Percentiles rank a stretch among this genome's conserved stretches.
These are phyloP conservation scores for Sporothrix dimorphospora DNA, from an alignment of 2,329 filamentous ascomycete species.

Conservation along the genomic window DNA sequence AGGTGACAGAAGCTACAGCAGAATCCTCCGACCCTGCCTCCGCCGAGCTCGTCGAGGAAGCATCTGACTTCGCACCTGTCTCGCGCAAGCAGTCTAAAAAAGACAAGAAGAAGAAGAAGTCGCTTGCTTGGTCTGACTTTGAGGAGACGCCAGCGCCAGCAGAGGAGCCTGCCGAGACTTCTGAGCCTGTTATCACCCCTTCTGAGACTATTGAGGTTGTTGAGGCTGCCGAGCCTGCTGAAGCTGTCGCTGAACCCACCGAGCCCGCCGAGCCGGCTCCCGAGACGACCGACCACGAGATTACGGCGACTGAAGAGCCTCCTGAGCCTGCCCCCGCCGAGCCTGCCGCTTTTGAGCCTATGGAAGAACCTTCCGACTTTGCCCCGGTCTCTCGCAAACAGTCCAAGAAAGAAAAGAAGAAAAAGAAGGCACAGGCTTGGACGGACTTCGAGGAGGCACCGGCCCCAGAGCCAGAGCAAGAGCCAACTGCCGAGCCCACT, in stretches of 20 bases:
- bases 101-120: slow-evolving; percentile 22
- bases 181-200: too few relatives aligned
- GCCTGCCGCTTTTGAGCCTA: background rate
- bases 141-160: background rate
- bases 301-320: background rate
- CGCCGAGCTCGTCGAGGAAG: background rate
- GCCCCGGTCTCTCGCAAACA: background rate
- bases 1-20: background rate
- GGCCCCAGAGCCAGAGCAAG: background rate
- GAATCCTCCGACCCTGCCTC: background rate
- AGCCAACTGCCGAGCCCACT: background rate
- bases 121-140: background rate
- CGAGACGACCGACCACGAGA: background rate
- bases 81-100: slow-evolving; percentile 15
- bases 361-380: background rate
- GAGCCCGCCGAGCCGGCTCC: slow-evolving; percentile 5
- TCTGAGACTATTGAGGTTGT: too few relatives aligned
- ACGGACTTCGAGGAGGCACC: background rate
- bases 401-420: slow-evolving; percentile 27
- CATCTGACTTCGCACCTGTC: background rate
- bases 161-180: background rate
- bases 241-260: background rate
- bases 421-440: slow-evolving; percentile 14
- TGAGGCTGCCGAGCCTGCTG: background rate
- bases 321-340: background rate